These are phyloP conservation scores for Allomyces macrogynus DNA, from an alignment of 192 early-diverging fungal genomes.

Conservation along the genomic window DNA sequence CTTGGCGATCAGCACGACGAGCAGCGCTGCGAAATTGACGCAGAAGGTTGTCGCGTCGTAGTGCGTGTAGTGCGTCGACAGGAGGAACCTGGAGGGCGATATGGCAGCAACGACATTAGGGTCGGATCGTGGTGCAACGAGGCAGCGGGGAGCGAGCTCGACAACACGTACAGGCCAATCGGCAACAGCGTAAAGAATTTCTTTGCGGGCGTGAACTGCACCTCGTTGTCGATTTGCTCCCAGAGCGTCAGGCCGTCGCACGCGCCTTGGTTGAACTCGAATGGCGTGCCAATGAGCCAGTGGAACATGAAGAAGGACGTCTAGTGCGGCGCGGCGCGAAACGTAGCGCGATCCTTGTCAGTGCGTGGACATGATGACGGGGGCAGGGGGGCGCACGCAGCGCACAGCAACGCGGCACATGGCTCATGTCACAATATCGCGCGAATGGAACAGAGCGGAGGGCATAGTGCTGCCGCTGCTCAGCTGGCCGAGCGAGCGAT, in stretches of 20 bases:
- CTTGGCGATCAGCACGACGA: conserved; percentile 77
- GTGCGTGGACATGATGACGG: not conserved
- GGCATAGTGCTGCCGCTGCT: not conserved
- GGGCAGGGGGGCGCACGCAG: not conserved
- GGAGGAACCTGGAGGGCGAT: conserved; percentile 41
- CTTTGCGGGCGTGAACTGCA: conserved; percentile 89
- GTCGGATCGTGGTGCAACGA: no score
- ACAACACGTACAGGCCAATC: conserved; percentile 60
- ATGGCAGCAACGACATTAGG: no score
- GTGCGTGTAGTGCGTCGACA: conserved; percentile 90
- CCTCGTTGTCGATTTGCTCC: conserved; percentile 98
- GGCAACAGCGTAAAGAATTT: conserved; percentile 93
- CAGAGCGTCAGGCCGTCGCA: conserved; percentile 86
- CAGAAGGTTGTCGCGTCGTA: conserved; percentile 79
- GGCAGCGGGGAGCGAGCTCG: no score
- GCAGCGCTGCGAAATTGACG: conserved; percentile 66
- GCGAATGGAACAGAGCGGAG: not conserved
- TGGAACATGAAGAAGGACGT: conserved; percentile 94
- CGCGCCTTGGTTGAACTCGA: conserved; percentile 79
- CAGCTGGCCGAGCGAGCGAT: not conserved
- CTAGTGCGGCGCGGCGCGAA: conserved; percentile 27
- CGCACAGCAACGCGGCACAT: not conserved
- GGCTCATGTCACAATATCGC: no score
- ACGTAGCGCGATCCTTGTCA: not conserved
- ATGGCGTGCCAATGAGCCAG: conserved; percentile 87